Base-by-base conservation (phyloP, 2,329 filamentous ascomycete species). In the Penicillium vulpinum region DNA sequence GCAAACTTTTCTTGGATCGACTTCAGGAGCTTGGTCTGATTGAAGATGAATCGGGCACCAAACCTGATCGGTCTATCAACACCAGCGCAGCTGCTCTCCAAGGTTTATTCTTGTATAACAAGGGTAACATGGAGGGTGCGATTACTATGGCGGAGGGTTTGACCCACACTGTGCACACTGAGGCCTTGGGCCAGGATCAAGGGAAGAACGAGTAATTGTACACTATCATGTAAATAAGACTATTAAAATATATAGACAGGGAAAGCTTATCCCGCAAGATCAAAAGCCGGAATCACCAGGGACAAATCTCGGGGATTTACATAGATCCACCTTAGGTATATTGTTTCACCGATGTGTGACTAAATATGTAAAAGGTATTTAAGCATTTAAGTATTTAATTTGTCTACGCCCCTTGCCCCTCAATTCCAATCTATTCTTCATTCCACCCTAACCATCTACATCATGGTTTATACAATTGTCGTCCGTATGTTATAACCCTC, bases 91-190 rank as follows among this genome's bases (percentile, higher is more conserved):
- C 94, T 28, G 91, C 92, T 22, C 86, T 99, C 29, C 94, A 99
- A 75, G 94, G 94, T 0, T 76, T 99, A 43, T 99, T 99, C 74
- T 75, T 97, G 73, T 96, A 95, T 73, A 95, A 97, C 77, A 99
- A 99, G 78, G 89, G 88, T 62, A 84, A 96, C 66, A 89, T 92
- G 80, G 83, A 92, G 63, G 92, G 93, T 2, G 93, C 93, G 15
- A 92, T 97, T 62, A 78, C 80, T 16, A 92, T 90, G 88, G 88
- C 88, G 1, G 87, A 90, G 46, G 73, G 62, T 16, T 64, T 77
- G 13, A 70, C 65, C 26, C 64, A 69, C 46, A 66, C 65, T 21
- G 63, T 73, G 10, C 68, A 74, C 54, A 66, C 72, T 26, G 67
- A 71, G 57, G 66, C 65, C 21, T 58, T 57, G 53, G 63, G 60